phyloP scores from a whole-genome alignment of 202 grass and related monocot genomes.

The Carex arenaria region DNA sequence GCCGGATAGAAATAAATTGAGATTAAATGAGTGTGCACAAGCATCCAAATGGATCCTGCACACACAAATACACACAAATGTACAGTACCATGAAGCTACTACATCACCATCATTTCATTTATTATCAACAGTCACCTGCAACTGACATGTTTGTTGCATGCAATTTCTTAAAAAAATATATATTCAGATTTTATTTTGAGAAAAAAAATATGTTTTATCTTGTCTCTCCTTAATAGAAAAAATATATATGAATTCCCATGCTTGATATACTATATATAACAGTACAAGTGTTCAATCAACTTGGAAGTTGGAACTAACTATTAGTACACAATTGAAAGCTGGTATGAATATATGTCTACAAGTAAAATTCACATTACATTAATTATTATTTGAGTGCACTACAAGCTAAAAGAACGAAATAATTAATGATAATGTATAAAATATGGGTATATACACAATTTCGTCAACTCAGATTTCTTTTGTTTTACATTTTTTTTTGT shows the following conservation, averaged over 20 bases:
- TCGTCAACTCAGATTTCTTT: neutral
- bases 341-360: neutral
- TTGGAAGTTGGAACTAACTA: neutral
- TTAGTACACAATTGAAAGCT: neutral
- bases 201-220: neutral
- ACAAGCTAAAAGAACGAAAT: neutral
- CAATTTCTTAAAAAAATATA: neutral
- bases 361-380: neutral
- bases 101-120: constrained; percentile 22
- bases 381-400: neutral
- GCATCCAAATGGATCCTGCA: constrained; percentile 24
- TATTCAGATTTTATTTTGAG: neutral
- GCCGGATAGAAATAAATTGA: neutral
- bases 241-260: no score
- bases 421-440: neutral
- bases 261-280: no score
- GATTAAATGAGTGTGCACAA: constrained; percentile 1
- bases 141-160: constrained; percentile 18
- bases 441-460: neutral
- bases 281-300: no score
- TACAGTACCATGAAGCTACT: constrained; percentile 23
- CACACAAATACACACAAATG: neutral
- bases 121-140: constrained; percentile 26
- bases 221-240: no score
- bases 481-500: neutral